A percentile compares a stretch with the other conserved stretches of the same genome.
phyloP scores from a whole-genome alignment of 371 early-diverging fungal genomes.

The Actinomucor elegans region DNA sequence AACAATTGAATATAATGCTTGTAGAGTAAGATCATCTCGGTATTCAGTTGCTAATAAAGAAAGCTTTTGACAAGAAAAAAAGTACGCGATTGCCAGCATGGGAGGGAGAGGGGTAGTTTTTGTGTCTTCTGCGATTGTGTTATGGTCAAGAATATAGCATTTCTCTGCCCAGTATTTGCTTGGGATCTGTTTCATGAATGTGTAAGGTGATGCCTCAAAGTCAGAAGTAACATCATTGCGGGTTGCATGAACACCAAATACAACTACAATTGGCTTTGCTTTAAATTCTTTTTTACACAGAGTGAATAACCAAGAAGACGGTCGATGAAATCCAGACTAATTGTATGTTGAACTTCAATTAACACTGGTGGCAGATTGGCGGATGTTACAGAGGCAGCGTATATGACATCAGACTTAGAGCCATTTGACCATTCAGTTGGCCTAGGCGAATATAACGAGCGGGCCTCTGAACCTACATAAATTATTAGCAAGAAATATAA shows the following conservation, averaged over 20 bases:
- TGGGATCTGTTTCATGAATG: slow-evolving; percentile 1
- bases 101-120: slow-evolving; percentile 10
- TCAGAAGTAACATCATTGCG: slow-evolving; percentile 7
- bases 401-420: slow-evolving; percentile 12
- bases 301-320: slow-evolving; percentile 5
- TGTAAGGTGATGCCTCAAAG: slow-evolving; percentile 5
- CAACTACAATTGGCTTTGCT: slow-evolving; percentile 12
- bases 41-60: slow-evolving; percentile 19
- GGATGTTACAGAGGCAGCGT: slow-evolving; percentile 7
- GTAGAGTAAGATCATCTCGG: slow-evolving; percentile 11
- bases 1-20: slow-evolving; percentile 14
- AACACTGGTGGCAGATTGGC: slow-evolving; percentile 4
- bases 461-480: slow-evolving; percentile 9
- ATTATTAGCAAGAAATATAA: slow-evolving; percentile 8
- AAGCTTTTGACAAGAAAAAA: slow-evolving; percentile 17
- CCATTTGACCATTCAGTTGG: slow-evolving; percentile 12
- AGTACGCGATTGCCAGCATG: slow-evolving; percentile 8
- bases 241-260: slow-evolving; percentile 11
- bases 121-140: slow-evolving; percentile 9
- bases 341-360: slow-evolving; percentile 16
- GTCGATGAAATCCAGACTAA: slow-evolving; percentile 7
- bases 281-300: slow-evolving; percentile 7
- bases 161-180: slow-evolving; percentile 19
- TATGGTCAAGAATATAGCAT: slow-evolving; percentile 12
- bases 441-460: slow-evolving; percentile 5